These are phyloP conservation scores for Botrytis elliptica DNA, from an alignment of 2,329 filamentous ascomycete genomes.

Conservation along the genomic window DNA sequence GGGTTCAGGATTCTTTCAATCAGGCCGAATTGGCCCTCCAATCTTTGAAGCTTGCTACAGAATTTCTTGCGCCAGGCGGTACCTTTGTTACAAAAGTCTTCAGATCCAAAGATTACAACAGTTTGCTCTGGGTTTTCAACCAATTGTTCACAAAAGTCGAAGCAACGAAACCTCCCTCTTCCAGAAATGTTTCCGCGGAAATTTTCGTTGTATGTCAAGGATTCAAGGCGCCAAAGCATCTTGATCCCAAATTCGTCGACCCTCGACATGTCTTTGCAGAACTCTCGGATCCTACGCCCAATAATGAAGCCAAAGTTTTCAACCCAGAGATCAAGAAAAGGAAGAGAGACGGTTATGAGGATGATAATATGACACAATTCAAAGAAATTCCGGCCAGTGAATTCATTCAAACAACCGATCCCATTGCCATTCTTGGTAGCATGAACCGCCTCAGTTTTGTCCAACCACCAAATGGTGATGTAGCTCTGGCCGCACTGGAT, in stretches of 20 bases:
- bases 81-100: constrained; percentile 98
- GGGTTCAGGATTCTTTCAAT: constrained; percentile 97
- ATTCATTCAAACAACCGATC: constrained; percentile 90
- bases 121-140: constrained; percentile 94
- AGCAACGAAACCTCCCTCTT: constrained; percentile 94
- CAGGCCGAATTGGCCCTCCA: constrained; percentile 92
- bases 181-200: constrained; percentile 93
- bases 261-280: constrained; percentile 89
- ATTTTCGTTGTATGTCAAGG: constrained; percentile 97
- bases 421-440: constrained; percentile 84
- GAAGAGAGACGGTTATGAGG: constrained; percentile 96
- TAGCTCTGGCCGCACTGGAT: constrained; percentile 81
- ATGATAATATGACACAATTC: constrained; percentile 89
- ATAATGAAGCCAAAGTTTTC: constrained; percentile 97
- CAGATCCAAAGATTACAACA: constrained; percentile 94
- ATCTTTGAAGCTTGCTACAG: constrained; percentile 88
- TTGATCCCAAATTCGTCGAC: constrained; percentile 92
- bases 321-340: constrained; percentile 97
- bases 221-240: constrained; percentile 89
- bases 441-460: constrained; percentile 83
- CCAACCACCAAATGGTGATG: constrained; percentile 76
- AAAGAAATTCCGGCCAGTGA: constrained; percentile 86
- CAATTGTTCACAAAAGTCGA: constrained; percentile 95
- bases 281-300: constrained; percentile 77
- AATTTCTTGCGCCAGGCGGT: constrained; percentile 85